Conservation (phyloP, 768 basidiomycete genomes). For the Leccinellum rugosiceps region DNA sequence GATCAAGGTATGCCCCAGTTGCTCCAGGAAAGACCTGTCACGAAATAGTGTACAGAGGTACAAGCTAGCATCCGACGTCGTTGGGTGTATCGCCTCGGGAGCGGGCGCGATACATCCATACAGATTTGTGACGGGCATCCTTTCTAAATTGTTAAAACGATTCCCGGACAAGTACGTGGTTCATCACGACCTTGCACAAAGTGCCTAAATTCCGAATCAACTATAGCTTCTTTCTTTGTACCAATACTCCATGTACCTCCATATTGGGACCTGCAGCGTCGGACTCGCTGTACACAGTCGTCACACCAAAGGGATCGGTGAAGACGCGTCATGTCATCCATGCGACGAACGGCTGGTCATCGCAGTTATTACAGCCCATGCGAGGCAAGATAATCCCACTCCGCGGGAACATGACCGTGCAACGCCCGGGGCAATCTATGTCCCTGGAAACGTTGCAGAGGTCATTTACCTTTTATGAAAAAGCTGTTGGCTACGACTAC, state of each 20-base stretch:
- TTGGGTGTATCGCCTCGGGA: constrained; percentile 49
- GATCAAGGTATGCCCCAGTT: constrained; percentile 20
- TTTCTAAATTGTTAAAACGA: constrained; percentile 47
- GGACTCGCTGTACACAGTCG: constrained; percentile 45
- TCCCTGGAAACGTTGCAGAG: constrained; percentile 39
- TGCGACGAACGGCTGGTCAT: constrained; percentile 81
- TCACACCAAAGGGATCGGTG: constrained; percentile 59
- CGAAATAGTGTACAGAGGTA: constrained; percentile 37
- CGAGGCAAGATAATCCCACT: constrained; percentile 61
- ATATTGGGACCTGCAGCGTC: constrained; percentile 36
- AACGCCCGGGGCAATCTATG: constrained; percentile 45
- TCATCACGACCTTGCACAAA: neutral
- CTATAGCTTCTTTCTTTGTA: constrained; percentile 54
- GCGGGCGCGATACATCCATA: constrained; percentile 72
- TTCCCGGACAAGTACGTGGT: constrained; percentile 44
- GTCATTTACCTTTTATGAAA: constrained; percentile 57
- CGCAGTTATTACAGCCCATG: constrained; percentile 65
- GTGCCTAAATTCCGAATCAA: neutral
- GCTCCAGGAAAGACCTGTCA: neutral
- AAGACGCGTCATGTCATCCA: constrained; percentile 66
- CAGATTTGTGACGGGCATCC: constrained; percentile 60
- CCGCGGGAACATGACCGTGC: constrained; percentile 62
- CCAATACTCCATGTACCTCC: constrained; percentile 58
- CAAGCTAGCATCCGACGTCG: constrained; percentile 40
- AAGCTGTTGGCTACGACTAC: constrained; percentile 51